Evolutionary conservation across 2,329 filamentous ascomycete genomes (phyloP).

Genomic region (Colletotrichum eremochloae): DNA sequence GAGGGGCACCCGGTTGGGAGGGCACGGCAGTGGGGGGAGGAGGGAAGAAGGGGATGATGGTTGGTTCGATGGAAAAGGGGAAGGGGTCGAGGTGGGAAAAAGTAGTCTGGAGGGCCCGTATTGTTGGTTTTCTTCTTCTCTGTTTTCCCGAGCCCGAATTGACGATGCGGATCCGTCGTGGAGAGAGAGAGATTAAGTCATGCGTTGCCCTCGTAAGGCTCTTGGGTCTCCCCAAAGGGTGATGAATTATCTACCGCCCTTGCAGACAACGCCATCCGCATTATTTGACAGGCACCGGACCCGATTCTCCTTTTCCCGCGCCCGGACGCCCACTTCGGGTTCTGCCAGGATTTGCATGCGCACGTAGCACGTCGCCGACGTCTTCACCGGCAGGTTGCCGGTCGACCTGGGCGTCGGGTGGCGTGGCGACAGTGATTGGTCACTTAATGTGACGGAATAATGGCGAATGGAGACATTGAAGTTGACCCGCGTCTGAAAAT

Average conservation of each 20-base stretch:
- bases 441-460: neutral
- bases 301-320: neutral
- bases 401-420: conserved; percentile 22
- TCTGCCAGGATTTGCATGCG: neutral
- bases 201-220: neutral
- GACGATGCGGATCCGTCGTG: neutral
- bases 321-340: neutral
- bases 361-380: neutral
- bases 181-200: no score
- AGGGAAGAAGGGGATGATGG: neutral
- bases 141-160: neutral
- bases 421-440: conserved; percentile 1
- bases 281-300: neutral
- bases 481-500: neutral
- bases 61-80: neutral
- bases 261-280: neutral
- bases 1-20: neutral
- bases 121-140: neutral
- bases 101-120: neutral
- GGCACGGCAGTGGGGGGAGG: no score
- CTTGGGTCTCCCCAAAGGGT: neutral
- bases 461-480: neutral
- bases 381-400: neutral
- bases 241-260: neutral
- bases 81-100: neutral